Conservation (phyloP, 2,329 filamentous ascomycete genomes). For the Aspergillus sp. region DNA sequence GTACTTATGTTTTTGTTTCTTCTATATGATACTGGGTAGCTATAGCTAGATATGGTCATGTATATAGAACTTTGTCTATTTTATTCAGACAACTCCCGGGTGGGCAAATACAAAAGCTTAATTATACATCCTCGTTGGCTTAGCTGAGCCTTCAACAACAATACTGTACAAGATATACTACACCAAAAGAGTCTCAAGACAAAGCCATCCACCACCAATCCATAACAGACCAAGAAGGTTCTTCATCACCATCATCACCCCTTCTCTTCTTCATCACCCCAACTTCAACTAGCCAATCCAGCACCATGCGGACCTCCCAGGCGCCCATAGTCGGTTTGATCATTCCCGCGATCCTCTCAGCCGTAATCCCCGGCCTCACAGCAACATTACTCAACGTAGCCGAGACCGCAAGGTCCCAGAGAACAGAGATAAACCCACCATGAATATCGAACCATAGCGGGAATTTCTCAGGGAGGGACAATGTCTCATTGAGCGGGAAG, state of each 20-base stretch:
- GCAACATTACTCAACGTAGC: constrained; percentile 44
- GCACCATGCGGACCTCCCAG: constrained; percentile 44
- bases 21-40: neutral
- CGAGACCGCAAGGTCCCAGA: constrained; percentile 45
- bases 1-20: too few species aligned
- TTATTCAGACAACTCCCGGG: neutral
- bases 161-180: neutral
- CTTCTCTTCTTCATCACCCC: constrained; percentile 18
- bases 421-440: constrained; percentile 30
- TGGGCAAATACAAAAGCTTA: neutral
- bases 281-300: constrained; percentile 41
- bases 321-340: constrained; percentile 39
- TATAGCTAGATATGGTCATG: neutral
- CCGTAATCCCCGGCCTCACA: constrained; percentile 41
- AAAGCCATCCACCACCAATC: constrained; percentile 46
- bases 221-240: constrained; percentile 31
- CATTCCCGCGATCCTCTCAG: constrained; percentile 34
- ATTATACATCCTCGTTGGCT: too few species aligned
- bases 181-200: neutral
- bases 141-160: neutral
- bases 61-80: neutral
- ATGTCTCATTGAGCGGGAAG: neutral
- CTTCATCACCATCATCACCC: constrained; percentile 6
- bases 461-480: constrained; percentile 28
- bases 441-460: constrained; percentile 53